These are phyloP conservation scores for Dioszegia crocea DNA, from an alignment of 768 basidiomycete genomes.

Conservation along the genomic window DNA sequence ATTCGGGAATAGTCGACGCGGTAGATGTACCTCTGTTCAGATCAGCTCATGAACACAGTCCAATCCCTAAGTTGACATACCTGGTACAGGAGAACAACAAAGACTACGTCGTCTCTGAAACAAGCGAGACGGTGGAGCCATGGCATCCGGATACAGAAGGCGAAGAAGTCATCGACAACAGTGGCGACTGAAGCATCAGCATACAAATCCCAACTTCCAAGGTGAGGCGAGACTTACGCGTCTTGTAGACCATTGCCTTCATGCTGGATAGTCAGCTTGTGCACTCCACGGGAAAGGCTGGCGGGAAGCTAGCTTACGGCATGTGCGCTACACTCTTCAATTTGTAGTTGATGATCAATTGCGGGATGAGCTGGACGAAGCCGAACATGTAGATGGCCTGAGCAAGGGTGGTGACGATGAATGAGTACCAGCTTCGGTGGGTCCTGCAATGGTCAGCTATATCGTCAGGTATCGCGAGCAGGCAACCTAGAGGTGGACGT, in stretches of 20 bases:
- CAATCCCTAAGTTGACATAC: slow-evolving; percentile 52
- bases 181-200: slow-evolving; percentile 53
- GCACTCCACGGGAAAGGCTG: background rate
- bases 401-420: slow-evolving; percentile 85
- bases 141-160: slow-evolving; percentile 96
- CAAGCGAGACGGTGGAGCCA: slow-evolving; percentile 66
- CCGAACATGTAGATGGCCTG: slow-evolving; percentile 72
- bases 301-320: slow-evolving; percentile 54
- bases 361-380: slow-evolving; percentile 68
- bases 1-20: slow-evolving; percentile 87
- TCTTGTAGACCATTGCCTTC: slow-evolving; percentile 97
- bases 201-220: slow-evolving; percentile 52
- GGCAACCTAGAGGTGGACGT: background rate
- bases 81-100: slow-evolving; percentile 89
- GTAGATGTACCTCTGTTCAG: slow-evolving; percentile 86
- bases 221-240: slow-evolving; percentile 56
- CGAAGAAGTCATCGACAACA: slow-evolving; percentile 77
- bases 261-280: slow-evolving; percentile 52
- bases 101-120: slow-evolving; percentile 61
- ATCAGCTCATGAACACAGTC: slow-evolving; percentile 13
- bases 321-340: slow-evolving; percentile 94
- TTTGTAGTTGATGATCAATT: slow-evolving; percentile 87
- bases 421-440: slow-evolving; percentile 94
- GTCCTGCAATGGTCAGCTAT: slow-evolving; percentile 51
- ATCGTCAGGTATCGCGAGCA: background rate